These are phyloP conservation scores for Aurantiochytrium sp. DNA, from an alignment of 108 stramenopile species.

Conservation along the genomic window DNA sequence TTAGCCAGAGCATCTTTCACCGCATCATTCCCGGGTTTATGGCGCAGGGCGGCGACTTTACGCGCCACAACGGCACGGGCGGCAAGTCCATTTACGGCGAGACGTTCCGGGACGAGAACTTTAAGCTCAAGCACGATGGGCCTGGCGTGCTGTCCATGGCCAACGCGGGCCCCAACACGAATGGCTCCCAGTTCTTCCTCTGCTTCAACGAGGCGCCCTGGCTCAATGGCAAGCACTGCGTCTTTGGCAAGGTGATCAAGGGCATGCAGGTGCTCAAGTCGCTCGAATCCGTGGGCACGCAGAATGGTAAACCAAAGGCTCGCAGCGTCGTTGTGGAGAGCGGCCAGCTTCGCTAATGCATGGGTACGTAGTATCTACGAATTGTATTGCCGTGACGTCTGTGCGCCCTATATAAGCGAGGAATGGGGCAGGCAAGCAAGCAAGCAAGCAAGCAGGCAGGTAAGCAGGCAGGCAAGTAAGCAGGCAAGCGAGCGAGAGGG, in stretches of 20 bases:
- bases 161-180: slow-evolving; percentile 87
- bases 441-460: too few relatives aligned
- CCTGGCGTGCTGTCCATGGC: slow-evolving; percentile 81
- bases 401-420: too few relatives aligned
- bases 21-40: slow-evolving; percentile 74
- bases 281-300: slow-evolving; percentile 58
- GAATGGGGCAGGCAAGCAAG: too few relatives aligned
- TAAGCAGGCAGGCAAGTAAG: too few relatives aligned
- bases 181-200: slow-evolving; percentile 85
- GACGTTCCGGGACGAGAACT: slow-evolving; percentile 89
- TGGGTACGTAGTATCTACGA: neutral
- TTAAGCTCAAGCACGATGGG: slow-evolving; percentile 71
- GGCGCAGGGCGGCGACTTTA: slow-evolving; percentile 92
- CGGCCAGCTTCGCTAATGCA: neutral
- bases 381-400: too few relatives aligned
- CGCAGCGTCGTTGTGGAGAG: neutral
- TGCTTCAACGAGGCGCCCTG: slow-evolving; percentile 72
- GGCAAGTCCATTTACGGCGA: slow-evolving; percentile 76
- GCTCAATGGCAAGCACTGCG: slow-evolving; percentile 87
- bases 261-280: slow-evolving; percentile 71
- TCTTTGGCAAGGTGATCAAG: slow-evolving; percentile 80
- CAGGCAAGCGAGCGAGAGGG: too few relatives aligned
- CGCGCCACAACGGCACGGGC: slow-evolving; percentile 80
- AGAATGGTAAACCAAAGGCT: neutral
- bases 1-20: slow-evolving; percentile 68